Evolutionary conservation across 1,284 basidiomycete species (phyloP).

Genomic region (Trichosporon sp.): DNA sequence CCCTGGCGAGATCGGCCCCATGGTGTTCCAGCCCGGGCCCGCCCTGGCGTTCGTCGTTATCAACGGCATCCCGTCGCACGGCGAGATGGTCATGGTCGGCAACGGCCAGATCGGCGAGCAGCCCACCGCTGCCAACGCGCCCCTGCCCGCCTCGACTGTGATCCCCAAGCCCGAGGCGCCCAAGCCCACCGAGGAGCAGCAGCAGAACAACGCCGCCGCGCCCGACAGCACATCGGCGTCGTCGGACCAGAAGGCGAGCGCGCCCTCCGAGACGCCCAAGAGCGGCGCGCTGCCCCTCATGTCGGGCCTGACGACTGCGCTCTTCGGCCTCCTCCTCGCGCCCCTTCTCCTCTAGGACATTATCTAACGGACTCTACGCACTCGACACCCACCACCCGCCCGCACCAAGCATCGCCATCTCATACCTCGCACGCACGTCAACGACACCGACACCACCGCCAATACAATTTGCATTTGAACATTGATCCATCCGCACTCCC

Average conservation of each 20-base stretch:
- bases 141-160: slow-evolving; percentile 54
- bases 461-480: not conserved
- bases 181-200: not conserved
- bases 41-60: slow-evolving; percentile 74
- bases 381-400: not conserved
- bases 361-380: not conserved
- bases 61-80: slow-evolving; percentile 76
- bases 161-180: slow-evolving; percentile 17
- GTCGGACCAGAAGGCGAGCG: not conserved
- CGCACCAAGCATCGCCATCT: not conserved
- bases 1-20: slow-evolving; percentile 61
- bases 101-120: slow-evolving; percentile 69
- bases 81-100: slow-evolving; percentile 68
- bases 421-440: not conserved
- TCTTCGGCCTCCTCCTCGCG: slow-evolving; percentile 5
- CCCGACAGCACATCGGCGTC: not conserved
- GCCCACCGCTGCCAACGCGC: slow-evolving; percentile 54
- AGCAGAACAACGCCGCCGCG: not conserved
- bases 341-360: slow-evolving; percentile 3
- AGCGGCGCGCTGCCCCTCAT: not conserved
- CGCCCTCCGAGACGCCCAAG: not conserved
- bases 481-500: not conserved
- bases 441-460: not conserved
- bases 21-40: slow-evolving; percentile 80
- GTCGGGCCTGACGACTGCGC: not conserved